Base-by-base conservation (phyloP, 371 early-diverging fungal genomes). In the Cokeromyces recurvatus region DNA sequence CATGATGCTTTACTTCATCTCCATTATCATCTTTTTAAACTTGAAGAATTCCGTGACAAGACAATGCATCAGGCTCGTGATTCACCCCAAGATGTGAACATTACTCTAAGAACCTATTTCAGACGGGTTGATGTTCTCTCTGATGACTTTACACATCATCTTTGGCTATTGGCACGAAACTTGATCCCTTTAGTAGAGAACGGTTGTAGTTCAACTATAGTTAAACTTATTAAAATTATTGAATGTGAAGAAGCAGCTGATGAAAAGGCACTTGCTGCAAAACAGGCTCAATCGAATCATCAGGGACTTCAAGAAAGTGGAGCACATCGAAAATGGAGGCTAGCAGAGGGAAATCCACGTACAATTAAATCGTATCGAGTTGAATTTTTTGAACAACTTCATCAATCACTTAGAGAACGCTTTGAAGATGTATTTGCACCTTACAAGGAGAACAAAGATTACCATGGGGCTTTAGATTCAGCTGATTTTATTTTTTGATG, bases 191-290 rank as follows among this genome's bases (percentile, higher is more conserved):
- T 95, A 29, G 85, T 87, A 9, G 83, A 83, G 54, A 68, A 72
- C 20, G 77, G 75, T 14, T 82, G 87, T 38, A 74, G 79, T 4
- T 62, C 86, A 0, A 74, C 90, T 11, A 77, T 97, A 16, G 86
- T 94, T 14, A 80, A 87, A 40, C 46, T 97, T 17, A 84, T 86
- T 48, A 95, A 95, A 57, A 88, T 96, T 20, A 86, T 97, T 38
- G 97, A 97, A 58, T 68, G 71, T 16, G 95, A 95, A 64, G 95
- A 97, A 61, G 66, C 69, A 24, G 88, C 89, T 6, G 94, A 95
- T 43, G 90, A 87, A 63, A 68, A 74, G 32, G 89, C 87, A 2
- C 64, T 78, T 22, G 82, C 81, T 0, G 85, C 79, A 7, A 64
- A 71, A 24, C 71, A 69, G 32, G 81, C 79, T 9, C 69, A 76